Evolutionary conservation across 345 rosid species (phyloP), one percentile per base, ranked within the genome.

Genomic region (Limnanthes douglasii): DNA sequence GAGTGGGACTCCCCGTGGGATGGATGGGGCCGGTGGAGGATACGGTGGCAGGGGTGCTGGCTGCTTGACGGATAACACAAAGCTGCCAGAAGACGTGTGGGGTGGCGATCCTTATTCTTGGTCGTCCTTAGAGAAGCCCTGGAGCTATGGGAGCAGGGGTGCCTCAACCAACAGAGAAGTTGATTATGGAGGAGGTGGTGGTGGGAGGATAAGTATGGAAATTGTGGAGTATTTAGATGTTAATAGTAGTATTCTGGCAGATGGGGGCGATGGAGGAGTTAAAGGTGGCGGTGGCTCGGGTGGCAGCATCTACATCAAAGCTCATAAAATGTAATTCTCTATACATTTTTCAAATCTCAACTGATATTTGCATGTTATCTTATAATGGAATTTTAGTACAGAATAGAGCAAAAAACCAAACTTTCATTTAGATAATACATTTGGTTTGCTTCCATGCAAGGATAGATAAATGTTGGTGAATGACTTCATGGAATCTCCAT

Each of bases 261-360:
- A 84, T 50, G 98, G 98, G 46, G 86, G 69, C 42, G 67, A 69
- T 50, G 95, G 88, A 10, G 92, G 98, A 28, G 53, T 15, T 50
- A 77, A 69, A 44, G 98, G 98, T 30, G 98, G 95, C 18, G 98
- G 98, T 34, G 98, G 98, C 34, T 84, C 96, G 43, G 98, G 96
- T 48, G 98, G 98, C 33, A 79, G 96, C 62, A 67, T 90, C 61
- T 51, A 46, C 56, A 42, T 90, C 27, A 62, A 50, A 62, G 79
- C 94, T 6, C 46, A 62, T 31, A 90, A 71, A 65, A 77, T 84
- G 98, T 84, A 88, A 70, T 49, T 39, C 34, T 32, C 15, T 53
- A 18, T 22, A 21, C 31, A 20, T 14, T 4, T 15, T 14, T 8
- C 8, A 18, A 23, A n/a, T n/a, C n/a, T n/a, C n/a, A n/a, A n/a